phyloP scores from a whole-genome alignment of 225 moss, liverwort and hornwort genomes.

The Lunularia cruciata region DNA sequence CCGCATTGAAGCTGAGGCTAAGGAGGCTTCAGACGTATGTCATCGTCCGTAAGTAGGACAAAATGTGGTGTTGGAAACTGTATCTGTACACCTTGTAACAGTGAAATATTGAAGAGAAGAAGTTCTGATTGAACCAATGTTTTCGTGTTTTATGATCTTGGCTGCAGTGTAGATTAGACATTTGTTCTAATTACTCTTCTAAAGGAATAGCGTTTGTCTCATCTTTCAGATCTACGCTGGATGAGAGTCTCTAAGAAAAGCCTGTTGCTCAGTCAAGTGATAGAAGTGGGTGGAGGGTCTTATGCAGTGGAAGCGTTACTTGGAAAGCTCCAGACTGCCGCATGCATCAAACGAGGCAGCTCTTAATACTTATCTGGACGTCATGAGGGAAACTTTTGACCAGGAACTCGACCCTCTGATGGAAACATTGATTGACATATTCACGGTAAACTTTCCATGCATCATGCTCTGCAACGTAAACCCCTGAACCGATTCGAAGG shows the following conservation, averaged over 20 bases:
- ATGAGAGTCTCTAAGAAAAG: too few relatives aligned
- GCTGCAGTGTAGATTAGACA: too few relatives aligned
- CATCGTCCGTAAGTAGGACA: conserved; percentile 22
- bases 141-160: too few relatives aligned
- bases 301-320: conserved; percentile 74
- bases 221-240: too few relatives aligned
- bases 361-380: conserved; percentile 66
- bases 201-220: not conserved
- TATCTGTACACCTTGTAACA: not conserved
- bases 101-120: not conserved
- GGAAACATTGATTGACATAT: conserved; percentile 69
- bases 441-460: conserved; percentile 40
- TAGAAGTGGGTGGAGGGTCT: not conserved
- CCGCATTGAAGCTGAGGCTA: conserved; percentile 59
- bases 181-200: not conserved
- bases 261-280: too few relatives aligned
- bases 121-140: not conserved
- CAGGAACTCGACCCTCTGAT: conserved; percentile 57
- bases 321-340: conserved; percentile 81
- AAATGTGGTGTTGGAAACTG: not conserved
- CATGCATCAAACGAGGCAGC: conserved; percentile 80
- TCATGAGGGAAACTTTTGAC: conserved; percentile 61
- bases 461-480: not conserved
- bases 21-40: conserved; percentile 55
- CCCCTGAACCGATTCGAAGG: too few relatives aligned